Conservation (phyloP, 768 basidiomycete species). For the Lentinula raphanica region DNA sequence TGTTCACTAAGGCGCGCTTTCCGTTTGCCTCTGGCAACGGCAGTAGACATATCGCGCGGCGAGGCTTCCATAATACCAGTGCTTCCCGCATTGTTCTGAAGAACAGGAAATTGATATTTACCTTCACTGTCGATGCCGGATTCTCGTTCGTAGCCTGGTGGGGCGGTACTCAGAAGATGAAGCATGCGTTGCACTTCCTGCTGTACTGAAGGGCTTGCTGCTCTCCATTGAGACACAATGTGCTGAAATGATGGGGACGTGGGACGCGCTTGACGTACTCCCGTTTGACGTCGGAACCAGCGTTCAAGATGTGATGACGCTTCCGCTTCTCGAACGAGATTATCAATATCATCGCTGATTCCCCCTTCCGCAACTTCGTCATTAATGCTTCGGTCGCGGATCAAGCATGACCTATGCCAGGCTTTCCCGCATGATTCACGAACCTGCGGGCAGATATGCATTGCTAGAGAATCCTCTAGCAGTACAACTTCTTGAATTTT, state of each 20-base stretch:
- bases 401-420: constrained; percentile 1
- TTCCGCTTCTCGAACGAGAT: neutral
- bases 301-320: neutral
- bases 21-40: neutral
- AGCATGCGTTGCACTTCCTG: neutral
- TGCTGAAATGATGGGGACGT: neutral
- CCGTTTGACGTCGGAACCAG: neutral
- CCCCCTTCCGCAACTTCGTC: neutral
- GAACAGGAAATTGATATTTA: neutral
- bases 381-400: neutral
- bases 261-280: neutral
- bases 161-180: neutral
- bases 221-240: neutral
- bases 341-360: neutral
- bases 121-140: neutral
- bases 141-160: neutral
- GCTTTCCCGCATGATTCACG: constrained; percentile 1
- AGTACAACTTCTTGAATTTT: neutral
- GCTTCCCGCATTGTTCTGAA: neutral
- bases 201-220: neutral
- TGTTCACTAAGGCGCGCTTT: neutral
- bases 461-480: neutral
- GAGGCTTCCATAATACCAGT: neutral
- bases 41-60: neutral
- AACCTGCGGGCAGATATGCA: constrained; percentile 3